Percentiles rank a stretch among this genome's conserved stretches.
Evolutionary conservation across 352 stramenopile species (phyloP).

Genomic region (Phytophthora agathidicida): DNA sequence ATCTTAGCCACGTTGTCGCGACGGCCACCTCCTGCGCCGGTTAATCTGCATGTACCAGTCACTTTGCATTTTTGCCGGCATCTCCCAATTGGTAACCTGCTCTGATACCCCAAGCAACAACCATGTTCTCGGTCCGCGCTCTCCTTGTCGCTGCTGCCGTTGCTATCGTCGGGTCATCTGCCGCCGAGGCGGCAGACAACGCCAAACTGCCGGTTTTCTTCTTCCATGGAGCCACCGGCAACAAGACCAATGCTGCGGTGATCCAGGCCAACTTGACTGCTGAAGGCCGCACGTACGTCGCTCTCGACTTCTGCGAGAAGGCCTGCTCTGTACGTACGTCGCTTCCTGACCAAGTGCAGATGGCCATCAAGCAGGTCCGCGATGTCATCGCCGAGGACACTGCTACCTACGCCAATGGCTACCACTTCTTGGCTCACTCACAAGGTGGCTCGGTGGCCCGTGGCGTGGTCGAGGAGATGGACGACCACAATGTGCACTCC

Average conservation of each 20-base stretch:
- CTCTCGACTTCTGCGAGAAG: constrained; percentile 51
- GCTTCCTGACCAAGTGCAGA: constrained; percentile 42
- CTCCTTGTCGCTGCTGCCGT: constrained; percentile 9
- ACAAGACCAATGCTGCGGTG: constrained; percentile 31
- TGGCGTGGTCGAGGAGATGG: constrained; percentile 59
- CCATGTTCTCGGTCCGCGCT: constrained; percentile 20
- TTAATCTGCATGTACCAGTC: too few relatives aligned
- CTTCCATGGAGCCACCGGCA: constrained; percentile 52
- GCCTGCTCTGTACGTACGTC: constrained; percentile 42
- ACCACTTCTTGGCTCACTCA: constrained; percentile 60
- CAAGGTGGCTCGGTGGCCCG: constrained; percentile 49
- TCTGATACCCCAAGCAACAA: too few relatives aligned
- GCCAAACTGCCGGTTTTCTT: constrained; percentile 51
- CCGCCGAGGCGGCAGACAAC: constrained; percentile 5
- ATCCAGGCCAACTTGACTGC: constrained; percentile 46
- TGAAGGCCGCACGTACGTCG: constrained; percentile 40
- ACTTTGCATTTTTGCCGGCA: constrained; percentile 18
- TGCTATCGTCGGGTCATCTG: constrained; percentile 12
- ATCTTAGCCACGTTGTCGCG: neutral
- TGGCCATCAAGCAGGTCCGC: constrained; percentile 54
- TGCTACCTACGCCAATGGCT: constrained; percentile 45
- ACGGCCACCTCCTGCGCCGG: too few relatives aligned
- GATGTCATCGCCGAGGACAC: constrained; percentile 33
- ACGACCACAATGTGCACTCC: constrained; percentile 58
- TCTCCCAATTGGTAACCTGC: too few relatives aligned